phyloP scores from a whole-genome alignment of 768 basidiomycete genomes.

The Lactarius pseudohatsudake region DNA sequence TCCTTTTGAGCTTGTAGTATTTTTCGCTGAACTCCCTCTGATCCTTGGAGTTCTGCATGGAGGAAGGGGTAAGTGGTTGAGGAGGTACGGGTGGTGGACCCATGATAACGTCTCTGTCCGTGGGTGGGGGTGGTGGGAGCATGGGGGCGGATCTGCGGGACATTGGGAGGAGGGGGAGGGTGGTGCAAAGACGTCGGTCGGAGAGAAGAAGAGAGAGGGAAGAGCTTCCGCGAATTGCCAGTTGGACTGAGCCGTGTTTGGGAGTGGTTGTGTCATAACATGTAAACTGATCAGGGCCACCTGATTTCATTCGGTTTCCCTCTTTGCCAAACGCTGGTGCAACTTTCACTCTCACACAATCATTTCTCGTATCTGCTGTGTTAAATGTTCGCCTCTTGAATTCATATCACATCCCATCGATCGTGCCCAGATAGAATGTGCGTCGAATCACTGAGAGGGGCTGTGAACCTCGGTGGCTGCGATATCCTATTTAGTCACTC shows the following conservation, averaged over 20 bases:
- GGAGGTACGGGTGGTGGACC: slow-evolving; percentile 46
- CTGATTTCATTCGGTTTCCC: slow-evolving; percentile 6
- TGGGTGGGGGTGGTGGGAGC: slow-evolving; percentile 33
- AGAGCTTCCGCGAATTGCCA: slow-evolving; percentile 29
- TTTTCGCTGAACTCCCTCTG: slow-evolving; percentile 56
- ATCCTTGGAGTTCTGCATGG: slow-evolving; percentile 38
- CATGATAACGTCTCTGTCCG: slow-evolving; percentile 54
- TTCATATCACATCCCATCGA: slow-evolving; percentile 15
- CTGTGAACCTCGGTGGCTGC: slow-evolving; percentile 24
- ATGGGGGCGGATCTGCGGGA: slow-evolving; percentile 24
- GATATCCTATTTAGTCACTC: slow-evolving; percentile 21
- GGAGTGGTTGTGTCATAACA: slow-evolving; percentile 28
- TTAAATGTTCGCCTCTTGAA: not conserved
- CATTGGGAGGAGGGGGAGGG: slow-evolving; percentile 24
- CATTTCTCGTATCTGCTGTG: slow-evolving; percentile 16
- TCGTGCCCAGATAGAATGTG: slow-evolving; percentile 6
- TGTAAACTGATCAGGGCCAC: slow-evolving; percentile 24
- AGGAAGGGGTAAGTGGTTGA: slow-evolving; percentile 35
- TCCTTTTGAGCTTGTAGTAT: slow-evolving; percentile 63
- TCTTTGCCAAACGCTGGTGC: not conserved
- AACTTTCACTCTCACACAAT: slow-evolving; percentile 9
- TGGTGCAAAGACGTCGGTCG: slow-evolving; percentile 21
- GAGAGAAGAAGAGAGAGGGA: slow-evolving; percentile 31
- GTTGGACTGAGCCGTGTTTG: slow-evolving; percentile 30
- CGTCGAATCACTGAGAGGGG: slow-evolving; percentile 17